These are phyloP conservation scores for Ustilago hordei DNA, from an alignment of 1,284 basidiomycete genomes.

Conservation along the genomic window DNA sequence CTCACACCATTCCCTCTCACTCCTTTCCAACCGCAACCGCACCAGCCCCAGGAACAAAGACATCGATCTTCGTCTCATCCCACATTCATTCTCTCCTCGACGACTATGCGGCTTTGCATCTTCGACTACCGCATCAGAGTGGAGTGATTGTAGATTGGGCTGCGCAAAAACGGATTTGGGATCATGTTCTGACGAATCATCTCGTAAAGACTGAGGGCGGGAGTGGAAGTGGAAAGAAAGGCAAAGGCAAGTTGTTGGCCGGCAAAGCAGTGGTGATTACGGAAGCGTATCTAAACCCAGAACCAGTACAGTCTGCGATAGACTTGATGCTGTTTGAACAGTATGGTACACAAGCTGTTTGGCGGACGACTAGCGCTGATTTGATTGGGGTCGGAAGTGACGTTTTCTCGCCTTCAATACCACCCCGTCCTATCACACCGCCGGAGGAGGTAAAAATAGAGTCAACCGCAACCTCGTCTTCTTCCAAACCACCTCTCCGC, in stretches of 20 bases:
- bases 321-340: slow-evolving; percentile 96
- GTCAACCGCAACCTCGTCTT: not conserved
- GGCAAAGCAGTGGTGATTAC: slow-evolving; percentile 76
- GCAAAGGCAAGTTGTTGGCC: slow-evolving; percentile 16
- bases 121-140: slow-evolving; percentile 61
- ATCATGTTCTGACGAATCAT: slow-evolving; percentile 51
- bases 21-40: not conserved
- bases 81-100: slow-evolving; percentile 52
- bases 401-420: slow-evolving; percentile 9
- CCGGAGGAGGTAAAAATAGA: not conserved
- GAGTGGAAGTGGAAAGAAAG: not conserved
- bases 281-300: slow-evolving; percentile 92
- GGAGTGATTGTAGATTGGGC: slow-evolving; percentile 66
- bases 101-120: slow-evolving; percentile 59
- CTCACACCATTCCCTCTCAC: slow-evolving; percentile 18
- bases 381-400: slow-evolving; percentile 21
- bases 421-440: slow-evolving; percentile 10
- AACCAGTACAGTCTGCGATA: slow-evolving; percentile 88
- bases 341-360: slow-evolving; percentile 88
- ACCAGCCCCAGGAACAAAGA: slow-evolving; percentile 11
- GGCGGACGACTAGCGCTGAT: slow-evolving; percentile 71
- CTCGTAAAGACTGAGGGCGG: slow-evolving; percentile 1
- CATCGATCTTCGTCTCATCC: slow-evolving; percentile 41
- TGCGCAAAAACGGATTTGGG: slow-evolving; percentile 64
- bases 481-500: not conserved